Base-by-base conservation (phyloP, 441 rosid species). In the Populus hybrid region DNA sequence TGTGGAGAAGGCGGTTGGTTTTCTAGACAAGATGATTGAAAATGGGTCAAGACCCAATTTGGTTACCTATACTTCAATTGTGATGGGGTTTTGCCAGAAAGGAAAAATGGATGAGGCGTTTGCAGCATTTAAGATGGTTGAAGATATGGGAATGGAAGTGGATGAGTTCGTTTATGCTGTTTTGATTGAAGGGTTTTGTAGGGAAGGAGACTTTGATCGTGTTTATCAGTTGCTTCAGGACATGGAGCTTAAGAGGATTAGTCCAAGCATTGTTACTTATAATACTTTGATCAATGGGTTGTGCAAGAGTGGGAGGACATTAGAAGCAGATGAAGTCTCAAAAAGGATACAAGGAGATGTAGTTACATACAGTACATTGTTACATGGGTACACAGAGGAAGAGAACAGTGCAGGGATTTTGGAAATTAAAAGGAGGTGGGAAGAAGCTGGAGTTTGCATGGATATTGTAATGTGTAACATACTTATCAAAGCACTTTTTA, bases 391-490 rank as follows among this genome's bases (percentile, higher is more conserved):
- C 76, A 82, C 86, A 77, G 79, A 83, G 81, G 96, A 88, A 83
- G 84, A 79, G 76, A 88, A 90, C 80, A 72, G 79, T 3, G 68
- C 73, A 59, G 94, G 92, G 80, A 84, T 90, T 72, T 72, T 87
- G 42, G 90, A 89, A 64, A 87, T 79, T 63, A 91, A 85, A 82
- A 80, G 38, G 82, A 90, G 92, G 72, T 82, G 84, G 45, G 83
- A 86, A 79, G 88, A 86, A 82, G 86, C 88, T 28, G 82, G 90
- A 24, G 76, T 88, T 79, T 61, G 74, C 50, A 79, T 89, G 94
- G 98, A 94, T 83, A 79, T 83, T 72, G 85, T 88, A 74, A 89
- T 90, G 88, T 92, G 94, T 80, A 92, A 92, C 78, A 64, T 89
- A 76, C 87, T 92, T 24, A 84, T 94, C 64, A 92, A 87, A 85